These are phyloP conservation scores for Geotrichum reessii DNA, from an alignment of 1,139 yeast species.

Conservation along the genomic window DNA sequence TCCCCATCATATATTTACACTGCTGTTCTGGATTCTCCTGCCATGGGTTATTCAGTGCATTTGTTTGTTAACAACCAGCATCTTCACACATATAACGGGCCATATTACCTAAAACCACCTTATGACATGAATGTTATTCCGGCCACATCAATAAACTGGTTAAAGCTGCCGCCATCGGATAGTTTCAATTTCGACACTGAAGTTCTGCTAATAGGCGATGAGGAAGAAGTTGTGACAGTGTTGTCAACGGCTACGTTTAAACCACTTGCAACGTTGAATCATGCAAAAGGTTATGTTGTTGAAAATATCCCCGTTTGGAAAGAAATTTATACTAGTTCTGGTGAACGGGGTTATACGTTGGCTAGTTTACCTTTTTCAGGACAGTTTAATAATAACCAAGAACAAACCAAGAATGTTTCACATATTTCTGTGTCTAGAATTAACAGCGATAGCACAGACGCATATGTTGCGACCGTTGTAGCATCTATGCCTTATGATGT, in stretches of 20 bases:
- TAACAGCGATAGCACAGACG: conserved; percentile 1
- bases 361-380: conserved; percentile 20
- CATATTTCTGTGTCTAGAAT: conserved; percentile 10
- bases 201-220: conserved; percentile 25
- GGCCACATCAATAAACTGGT: conserved; percentile 22
- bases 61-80: conserved; percentile 23
- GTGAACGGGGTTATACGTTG: conserved; percentile 15
- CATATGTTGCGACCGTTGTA: conserved; percentile 19
- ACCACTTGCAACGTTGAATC: conserved; percentile 22
- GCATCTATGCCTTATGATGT: conserved; percentile 18
- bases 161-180: conserved; percentile 8
- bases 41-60: conserved; percentile 26
- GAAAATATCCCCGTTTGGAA: conserved; percentile 25
- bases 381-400: background rate
- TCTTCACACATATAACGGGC: conserved; percentile 22
- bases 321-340: conserved; percentile 18
- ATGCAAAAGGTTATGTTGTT: conserved; percentile 20
- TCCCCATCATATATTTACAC: conserved; percentile 26
- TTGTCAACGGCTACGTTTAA: conserved; percentile 21
- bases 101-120: conserved; percentile 8
- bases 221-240: conserved; percentile 22
- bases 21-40: conserved; percentile 29
- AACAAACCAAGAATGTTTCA: background rate
- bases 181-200: conserved; percentile 14
- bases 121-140: conserved; percentile 19